Evolutionary conservation across 176 grass and related monocot species (phyloP).

Genomic region (Juncus effusus): DNA sequence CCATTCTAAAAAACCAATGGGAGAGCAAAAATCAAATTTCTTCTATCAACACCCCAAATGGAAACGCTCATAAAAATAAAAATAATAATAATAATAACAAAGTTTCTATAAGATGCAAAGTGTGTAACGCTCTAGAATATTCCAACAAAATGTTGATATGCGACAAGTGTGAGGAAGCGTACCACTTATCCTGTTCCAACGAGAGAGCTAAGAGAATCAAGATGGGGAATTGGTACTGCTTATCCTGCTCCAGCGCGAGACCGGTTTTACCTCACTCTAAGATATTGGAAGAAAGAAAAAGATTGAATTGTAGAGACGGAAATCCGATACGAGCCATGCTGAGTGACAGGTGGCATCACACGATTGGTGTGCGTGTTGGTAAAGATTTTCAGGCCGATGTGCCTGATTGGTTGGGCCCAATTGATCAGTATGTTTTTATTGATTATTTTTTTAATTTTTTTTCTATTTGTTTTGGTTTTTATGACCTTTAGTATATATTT

Average conservation of each 20-base stretch:
- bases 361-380: constrained; percentile 56
- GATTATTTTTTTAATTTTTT: constrained; percentile 21
- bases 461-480: constrained; percentile 9
- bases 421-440: constrained; percentile 44
- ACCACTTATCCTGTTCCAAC: constrained; percentile 71
- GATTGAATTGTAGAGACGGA: constrained; percentile 25
- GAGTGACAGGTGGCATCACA: constrained; percentile 51
- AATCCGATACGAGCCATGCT: constrained; percentile 63
- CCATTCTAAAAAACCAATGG: constrained; percentile 55
- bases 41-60: constrained; percentile 19
- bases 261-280: constrained; percentile 36
- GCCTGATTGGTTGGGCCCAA: constrained; percentile 60
- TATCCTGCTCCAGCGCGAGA: constrained; percentile 51
- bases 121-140: constrained; percentile 43
- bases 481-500: constrained; percentile 1
- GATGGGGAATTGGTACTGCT: constrained; percentile 67
- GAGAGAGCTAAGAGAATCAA: constrained; percentile 33
- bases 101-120: constrained; percentile 46
- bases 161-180: constrained; percentile 83
- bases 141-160: constrained; percentile 78
- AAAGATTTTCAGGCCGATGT: constrained; percentile 82
- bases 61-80: not conserved
- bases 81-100: constrained; percentile 27
- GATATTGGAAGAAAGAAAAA: constrained; percentile 32
- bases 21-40: constrained; percentile 25